A percentile compares a stretch with the other conserved stretches of the same genome.
Conservation (phyloP, 768 basidiomycete species). For the Phanerodontia chrysosporium region DNA sequence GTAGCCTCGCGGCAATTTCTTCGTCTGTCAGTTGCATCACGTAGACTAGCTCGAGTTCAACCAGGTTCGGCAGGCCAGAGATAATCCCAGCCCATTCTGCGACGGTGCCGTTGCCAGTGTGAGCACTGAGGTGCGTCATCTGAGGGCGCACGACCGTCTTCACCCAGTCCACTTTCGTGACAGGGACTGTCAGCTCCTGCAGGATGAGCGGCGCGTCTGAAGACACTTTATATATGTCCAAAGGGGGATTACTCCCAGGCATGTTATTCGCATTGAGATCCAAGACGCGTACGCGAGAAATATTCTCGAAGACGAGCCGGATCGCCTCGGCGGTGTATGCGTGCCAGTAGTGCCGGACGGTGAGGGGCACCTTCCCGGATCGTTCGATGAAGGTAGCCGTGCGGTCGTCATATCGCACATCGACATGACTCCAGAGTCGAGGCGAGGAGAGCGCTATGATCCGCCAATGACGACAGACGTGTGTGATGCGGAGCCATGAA, state of each 20-base stretch:
- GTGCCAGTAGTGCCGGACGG: background rate
- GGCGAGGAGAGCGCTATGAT: background rate
- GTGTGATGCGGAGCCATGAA: background rate
- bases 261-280: background rate
- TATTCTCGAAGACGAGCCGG: background rate
- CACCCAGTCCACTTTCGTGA: background rate
- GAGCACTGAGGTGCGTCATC: background rate
- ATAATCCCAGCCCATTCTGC: background rate
- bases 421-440: background rate
- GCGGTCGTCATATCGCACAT: background rate
- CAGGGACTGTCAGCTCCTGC: background rate
- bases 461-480: conserved; percentile 6
- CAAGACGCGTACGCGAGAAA: background rate
- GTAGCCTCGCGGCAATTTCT: background rate
- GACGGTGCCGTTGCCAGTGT: background rate
- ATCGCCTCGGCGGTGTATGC: background rate
- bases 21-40: background rate
- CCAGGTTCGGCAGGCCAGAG: background rate
- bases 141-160: background rate
- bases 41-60: background rate
- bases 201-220: background rate
- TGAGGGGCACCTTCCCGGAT: background rate
- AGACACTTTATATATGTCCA: background rate
- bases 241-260: background rate
- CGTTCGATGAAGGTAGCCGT: background rate